Percentiles rank a stretch among this genome's conserved stretches.
These are phyloP conservation scores for Phytopythium vexans DNA, from an alignment of 352 stramenopile species.

Conservation along the genomic window DNA sequence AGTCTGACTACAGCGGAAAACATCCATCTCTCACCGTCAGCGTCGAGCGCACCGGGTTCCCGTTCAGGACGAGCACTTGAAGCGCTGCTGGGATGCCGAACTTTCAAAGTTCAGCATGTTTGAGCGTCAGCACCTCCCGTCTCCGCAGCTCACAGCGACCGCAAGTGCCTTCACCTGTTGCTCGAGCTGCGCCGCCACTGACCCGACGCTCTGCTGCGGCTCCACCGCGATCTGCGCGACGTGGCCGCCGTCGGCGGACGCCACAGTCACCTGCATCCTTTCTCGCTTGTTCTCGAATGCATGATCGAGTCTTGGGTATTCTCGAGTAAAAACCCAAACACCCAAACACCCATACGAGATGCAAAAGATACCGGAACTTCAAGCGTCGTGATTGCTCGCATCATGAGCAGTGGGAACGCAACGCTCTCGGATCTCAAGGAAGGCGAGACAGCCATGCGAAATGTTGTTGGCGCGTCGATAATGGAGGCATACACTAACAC, in stretches of 20 bases:
- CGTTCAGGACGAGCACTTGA: slow-evolving; percentile 67
- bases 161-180: slow-evolving; percentile 31
- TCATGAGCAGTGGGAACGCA: slow-evolving; percentile 12
- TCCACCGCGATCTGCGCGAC: slow-evolving; percentile 54
- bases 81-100: slow-evolving; percentile 52
- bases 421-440: slow-evolving; percentile 65
- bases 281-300: slow-evolving; percentile 3
- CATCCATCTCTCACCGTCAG: slow-evolving; percentile 34
- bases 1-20: background rate
- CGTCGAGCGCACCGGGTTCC: slow-evolving; percentile 45
- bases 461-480: background rate
- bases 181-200: slow-evolving; percentile 42
- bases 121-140: background rate
- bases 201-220: slow-evolving; percentile 39
- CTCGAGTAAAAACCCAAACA: background rate
- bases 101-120: slow-evolving; percentile 16
- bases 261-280: slow-evolving; percentile 64
- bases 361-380: background rate
- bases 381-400: background rate
- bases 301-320: background rate
- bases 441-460: slow-evolving; percentile 2
- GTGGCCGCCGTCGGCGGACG: slow-evolving; percentile 53
- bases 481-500: background rate
- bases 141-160: background rate
- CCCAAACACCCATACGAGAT: background rate